Conservation (phyloP, 352 stramenopile genomes). For the Globisporangium solare region DNA sequence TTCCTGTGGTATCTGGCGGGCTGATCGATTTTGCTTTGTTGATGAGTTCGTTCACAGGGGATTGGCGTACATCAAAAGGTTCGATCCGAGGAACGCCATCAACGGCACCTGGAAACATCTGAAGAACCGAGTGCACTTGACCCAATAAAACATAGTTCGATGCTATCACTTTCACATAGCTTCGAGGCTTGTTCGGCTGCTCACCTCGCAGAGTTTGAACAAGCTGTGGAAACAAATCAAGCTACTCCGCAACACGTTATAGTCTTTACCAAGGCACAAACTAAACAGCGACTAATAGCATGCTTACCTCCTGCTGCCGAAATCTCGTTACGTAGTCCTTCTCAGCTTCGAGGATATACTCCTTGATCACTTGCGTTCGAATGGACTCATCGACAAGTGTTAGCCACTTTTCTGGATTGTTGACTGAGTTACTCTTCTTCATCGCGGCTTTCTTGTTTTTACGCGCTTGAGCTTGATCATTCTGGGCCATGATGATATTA, state of each 20-base stretch:
- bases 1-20: slow-evolving; percentile 22
- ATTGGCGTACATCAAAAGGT: slow-evolving; percentile 33
- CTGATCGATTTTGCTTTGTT: slow-evolving; percentile 17
- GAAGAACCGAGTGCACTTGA: slow-evolving; percentile 29
- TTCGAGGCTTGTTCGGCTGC: slow-evolving; percentile 47
- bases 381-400: slow-evolving; percentile 35
- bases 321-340: slow-evolving; percentile 31
- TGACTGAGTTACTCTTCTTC: slow-evolving; percentile 11
- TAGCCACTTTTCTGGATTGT: slow-evolving; percentile 33
- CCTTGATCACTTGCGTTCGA: slow-evolving; percentile 30
- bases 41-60: slow-evolving; percentile 41
- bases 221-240: slow-evolving; percentile 58
- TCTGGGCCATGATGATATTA: neutral
- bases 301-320: slow-evolving; percentile 40
- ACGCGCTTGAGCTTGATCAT: slow-evolving; percentile 7
- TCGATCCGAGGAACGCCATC: slow-evolving; percentile 24
- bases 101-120: slow-evolving; percentile 33
- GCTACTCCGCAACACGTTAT: slow-evolving; percentile 4
- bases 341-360: slow-evolving; percentile 37
- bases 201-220: slow-evolving; percentile 54
- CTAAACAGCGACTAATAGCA: neutral
- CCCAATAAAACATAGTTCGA: slow-evolving; percentile 37
- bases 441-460: slow-evolving; percentile 14
- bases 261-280: neutral
- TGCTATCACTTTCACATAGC: slow-evolving; percentile 49